A percentile compares a stretch with the other conserved stretches of the same genome.
Conservation (phyloP, 371 early-diverging fungal genomes). For the Mortierella sp. region DNA sequence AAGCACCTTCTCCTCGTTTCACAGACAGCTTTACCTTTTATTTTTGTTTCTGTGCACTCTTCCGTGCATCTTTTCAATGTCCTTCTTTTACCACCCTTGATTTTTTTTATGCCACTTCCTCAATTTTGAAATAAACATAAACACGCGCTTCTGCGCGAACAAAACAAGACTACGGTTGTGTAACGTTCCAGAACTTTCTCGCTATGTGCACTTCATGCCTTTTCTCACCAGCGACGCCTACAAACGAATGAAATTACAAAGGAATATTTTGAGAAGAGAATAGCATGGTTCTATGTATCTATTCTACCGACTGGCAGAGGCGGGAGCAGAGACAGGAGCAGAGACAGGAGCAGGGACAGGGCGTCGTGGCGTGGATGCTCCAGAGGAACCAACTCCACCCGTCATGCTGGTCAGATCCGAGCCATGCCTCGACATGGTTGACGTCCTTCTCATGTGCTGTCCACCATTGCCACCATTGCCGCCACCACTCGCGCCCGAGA, state of each 20-base stretch:
- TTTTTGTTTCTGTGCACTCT: background rate
- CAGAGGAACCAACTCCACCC: background rate
- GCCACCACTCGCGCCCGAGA: background rate
- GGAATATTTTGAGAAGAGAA: background rate
- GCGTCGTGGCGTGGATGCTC: slow-evolving; percentile 20
- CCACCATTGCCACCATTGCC: background rate
- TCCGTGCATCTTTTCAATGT: background rate
- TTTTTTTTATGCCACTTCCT: background rate
- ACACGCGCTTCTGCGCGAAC: background rate
- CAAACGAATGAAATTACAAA: background rate
- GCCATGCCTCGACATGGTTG: slow-evolving; percentile 38
- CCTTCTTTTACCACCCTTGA: background rate
- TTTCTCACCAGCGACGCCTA: too few relatives aligned
- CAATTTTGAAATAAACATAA: too few relatives aligned
- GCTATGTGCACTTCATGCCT: too few relatives aligned
- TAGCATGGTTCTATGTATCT: background rate
- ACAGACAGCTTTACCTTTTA: too few relatives aligned
- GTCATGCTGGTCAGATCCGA: slow-evolving; percentile 15
- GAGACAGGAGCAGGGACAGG: background rate
- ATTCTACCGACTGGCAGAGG: slow-evolving; percentile 14
- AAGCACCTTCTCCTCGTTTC: too few relatives aligned
- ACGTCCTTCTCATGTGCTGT: slow-evolving; percentile 10
- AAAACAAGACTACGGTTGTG: background rate
- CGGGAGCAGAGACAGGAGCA: background rate
- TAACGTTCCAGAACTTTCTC: too few relatives aligned